Evolutionary conservation across 2,329 filamentous ascomycete genomes (phyloP), one percentile per base, ranked within the genome.

Genomic region (Dichotomopilus funicola): DNA sequence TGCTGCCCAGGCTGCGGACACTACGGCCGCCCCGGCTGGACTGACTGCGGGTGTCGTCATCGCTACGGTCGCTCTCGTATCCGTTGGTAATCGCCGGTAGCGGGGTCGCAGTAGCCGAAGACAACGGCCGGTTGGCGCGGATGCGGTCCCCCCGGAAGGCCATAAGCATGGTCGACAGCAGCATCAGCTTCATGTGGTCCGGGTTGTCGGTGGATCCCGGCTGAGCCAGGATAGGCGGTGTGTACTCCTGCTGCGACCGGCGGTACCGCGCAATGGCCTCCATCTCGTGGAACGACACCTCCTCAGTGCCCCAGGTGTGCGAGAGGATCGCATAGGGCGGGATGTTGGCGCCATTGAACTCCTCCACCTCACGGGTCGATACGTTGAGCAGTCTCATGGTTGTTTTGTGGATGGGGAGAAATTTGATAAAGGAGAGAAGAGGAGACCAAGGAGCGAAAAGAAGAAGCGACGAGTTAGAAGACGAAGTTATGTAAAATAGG

Each of bases 301-400:
- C 52, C 2, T 63, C 65, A 4, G 43, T 10, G 11, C 58, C 60
- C 71, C 71, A 73, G 1, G 67, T 69, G 52, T 74, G 72, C 0
- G 71, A 73, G 11, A 74, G 67, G 43, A 73, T 73, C 7, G 70
- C 70, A 48, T 74, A 74, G 3, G 50, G 59, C 0, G 69, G 70
- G 2, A 60, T 48, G 5, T 59, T 40, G 33, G 57, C 27, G 3
- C 63, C 61, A 54, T 65, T 60, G 53, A 71, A 68, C 48, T 69
- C 67, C 38, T 66, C 58, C 31, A 73, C 60, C 51, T 69, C 56
- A 42, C 66, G 62, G 19, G 67, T 73, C 6, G 64, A 59, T 11
- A 68, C 64, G 54, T 73, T 64, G 47, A 73, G 67, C 31, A 73
- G 67, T 41, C 69, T 67, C 71, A 73, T 73, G 33, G n/a, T 57